Base-by-base conservation (phyloP, 495 filamentous ascomycete species). In the Bathelium albidoporum region DNA sequence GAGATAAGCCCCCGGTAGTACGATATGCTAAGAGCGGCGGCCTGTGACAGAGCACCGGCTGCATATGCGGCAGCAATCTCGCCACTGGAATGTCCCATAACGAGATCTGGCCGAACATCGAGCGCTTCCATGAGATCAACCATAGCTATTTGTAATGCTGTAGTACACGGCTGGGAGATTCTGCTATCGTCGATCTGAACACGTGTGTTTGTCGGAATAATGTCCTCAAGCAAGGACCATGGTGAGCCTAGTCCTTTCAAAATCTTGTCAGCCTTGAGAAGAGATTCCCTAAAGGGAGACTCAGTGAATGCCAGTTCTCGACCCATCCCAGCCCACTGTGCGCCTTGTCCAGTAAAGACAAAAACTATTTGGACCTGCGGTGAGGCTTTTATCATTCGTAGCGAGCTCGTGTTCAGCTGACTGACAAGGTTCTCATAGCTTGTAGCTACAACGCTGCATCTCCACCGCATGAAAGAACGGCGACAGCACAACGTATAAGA, bases 11-110 rank as follows among this genome's bases (percentile, higher is more conserved):
- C 78, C 2, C 79, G 68, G 58, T 74, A 75, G 49, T 75, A 81
- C 4, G 77, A 74, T 26, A 73, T 41, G 0, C 62, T 66, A 22
- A 77, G 75, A 0, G 79, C 83, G 70, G 74, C 80, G 65, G 62
- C 66, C 14, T 74, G 69, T 0, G 75, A 75, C 10, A 86, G 61
- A 2, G 70, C 73, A 2, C 77, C 82, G 11, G 81, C 76, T 18
- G 83, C 82, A 70, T 85, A 87, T 0, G 84, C 84, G 10, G 83
- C 83, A 2, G 77, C 83, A 43, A 88, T 84, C 70, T 88, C 85
- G 1, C 85, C 85, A 0, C 79, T 82, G 0, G 84, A 87, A 69
- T 87, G 85, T 0, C 85, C 84, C 3, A 81, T 70, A 0, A 86
- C 83, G 0, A 74, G 70, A 16, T 49, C 29, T 1, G 73, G 70